A percentile compares a stretch with the other conserved stretches of the same genome.
phyloP scores from a whole-genome alignment of 2,329 filamentous ascomycete genomes.

The Metarhizium guizhouense region DNA sequence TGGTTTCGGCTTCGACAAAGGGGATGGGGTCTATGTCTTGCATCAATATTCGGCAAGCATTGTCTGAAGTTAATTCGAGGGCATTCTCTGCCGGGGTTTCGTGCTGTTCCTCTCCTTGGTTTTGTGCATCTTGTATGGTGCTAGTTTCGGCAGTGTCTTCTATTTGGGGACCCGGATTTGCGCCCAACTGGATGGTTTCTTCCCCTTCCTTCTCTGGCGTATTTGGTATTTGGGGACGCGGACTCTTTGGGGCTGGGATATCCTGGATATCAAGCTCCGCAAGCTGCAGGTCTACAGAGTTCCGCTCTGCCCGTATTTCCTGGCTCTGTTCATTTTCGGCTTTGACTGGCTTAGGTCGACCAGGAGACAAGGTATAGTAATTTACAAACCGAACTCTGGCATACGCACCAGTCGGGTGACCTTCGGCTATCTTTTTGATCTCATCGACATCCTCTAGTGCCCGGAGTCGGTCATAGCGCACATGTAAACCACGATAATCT shows the following conservation, averaged over 20 bases:
- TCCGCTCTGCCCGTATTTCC: not conserved
- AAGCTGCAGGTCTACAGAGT: not conserved
- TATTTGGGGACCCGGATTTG: not conserved
- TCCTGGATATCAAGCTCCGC: not conserved
- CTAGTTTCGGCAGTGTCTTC: not conserved
- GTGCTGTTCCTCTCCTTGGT: not conserved
- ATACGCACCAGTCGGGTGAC: constrained; percentile 15
- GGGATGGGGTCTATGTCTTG: constrained; percentile 30
- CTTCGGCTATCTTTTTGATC: constrained; percentile 19
- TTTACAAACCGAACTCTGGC: constrained; percentile 71
- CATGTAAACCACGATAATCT: constrained; percentile 62
- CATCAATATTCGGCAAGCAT: constrained; percentile 17
- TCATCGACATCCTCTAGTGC: constrained; percentile 64
- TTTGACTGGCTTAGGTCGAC: constrained; percentile 45
- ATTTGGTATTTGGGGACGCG: constrained; percentile 5
- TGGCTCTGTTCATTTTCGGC: not conserved
- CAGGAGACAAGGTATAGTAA: constrained; percentile 83
- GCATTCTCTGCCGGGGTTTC: not conserved
- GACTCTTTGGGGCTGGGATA: not conserved
- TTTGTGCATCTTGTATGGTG: not conserved
- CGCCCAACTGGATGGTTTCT: not conserved
- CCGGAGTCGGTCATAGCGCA: constrained; percentile 60
- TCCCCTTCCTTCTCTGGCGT: constrained; percentile 5
- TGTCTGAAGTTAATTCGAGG: not conserved
- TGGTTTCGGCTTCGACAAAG: constrained; percentile 11